Base-by-base conservation (phyloP, 169 alveolate species). In the Plasmodium sp. region DNA sequence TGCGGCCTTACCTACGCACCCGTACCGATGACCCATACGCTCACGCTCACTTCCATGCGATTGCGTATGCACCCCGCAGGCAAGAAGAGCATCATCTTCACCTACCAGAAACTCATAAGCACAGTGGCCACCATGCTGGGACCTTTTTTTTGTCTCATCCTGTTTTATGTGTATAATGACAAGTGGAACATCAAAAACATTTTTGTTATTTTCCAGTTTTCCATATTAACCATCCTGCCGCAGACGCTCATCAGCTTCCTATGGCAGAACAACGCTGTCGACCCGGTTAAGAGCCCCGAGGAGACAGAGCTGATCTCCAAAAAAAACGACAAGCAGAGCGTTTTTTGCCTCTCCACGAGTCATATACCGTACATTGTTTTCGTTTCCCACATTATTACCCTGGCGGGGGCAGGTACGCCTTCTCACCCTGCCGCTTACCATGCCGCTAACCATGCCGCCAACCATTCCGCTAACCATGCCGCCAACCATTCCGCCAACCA, bases 341-440 rank as follows among this genome's bases (percentile, higher is more conserved):
- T 85, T 34, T 54, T 73, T 36, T 85, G 84, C 9, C 80, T 85
- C 41, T 74, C 84, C 45, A 74, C 93, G 10, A 74, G 62, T 51
- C 93, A 85, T 74, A 77, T 85, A 33, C 93, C 93, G 22, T 85
- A 85, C 81, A 85, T 85, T 75, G 93, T 85, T 85, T 85, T 85
- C 80, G 71, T 85, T 33, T 85, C 93, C 9, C 93, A 85, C 45
- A 85, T 85, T 22, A 85, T 85, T 48, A 85, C 93, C 77, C 62
- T 85, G 18, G 93, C 93, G 2, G 93, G 93, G 33, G 93, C 93
- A 75, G 93, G 93, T 85, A 22, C n/a, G n/a, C 16, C 77, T 67
- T 67, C 43, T 67, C 27, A 22, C 27, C 27, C 27, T 22, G 27
- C 27, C 27, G 0, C 27, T 22, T 0, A 22, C 27, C 27, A 22